These are phyloP conservation scores for Termitomyces eurrhizus DNA, from an alignment of 768 basidiomycete species.

Conservation along the genomic window DNA sequence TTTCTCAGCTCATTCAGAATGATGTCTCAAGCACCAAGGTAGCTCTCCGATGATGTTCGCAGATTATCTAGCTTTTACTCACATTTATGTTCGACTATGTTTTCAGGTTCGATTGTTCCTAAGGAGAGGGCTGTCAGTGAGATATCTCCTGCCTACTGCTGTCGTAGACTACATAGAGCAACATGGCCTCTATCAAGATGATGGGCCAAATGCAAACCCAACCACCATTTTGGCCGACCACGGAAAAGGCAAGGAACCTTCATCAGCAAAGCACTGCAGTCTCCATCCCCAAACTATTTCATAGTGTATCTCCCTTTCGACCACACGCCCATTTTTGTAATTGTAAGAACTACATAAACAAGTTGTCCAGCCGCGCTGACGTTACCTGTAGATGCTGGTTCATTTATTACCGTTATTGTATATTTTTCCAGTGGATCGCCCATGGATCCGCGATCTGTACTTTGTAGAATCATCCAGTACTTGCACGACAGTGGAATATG, in stretches of 20 bases:
- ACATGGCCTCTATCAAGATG: slow-evolving; percentile 72
- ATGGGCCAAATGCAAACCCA: slow-evolving; percentile 27
- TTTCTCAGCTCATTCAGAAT: slow-evolving; percentile 94
- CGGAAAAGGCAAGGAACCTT: slow-evolving; percentile 33
- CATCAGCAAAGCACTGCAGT: slow-evolving; percentile 24
- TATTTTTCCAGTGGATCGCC: slow-evolving; percentile 4
- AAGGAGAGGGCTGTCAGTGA: slow-evolving; percentile 74
- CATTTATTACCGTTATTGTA: slow-evolving; percentile 12
- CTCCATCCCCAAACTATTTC: slow-evolving; percentile 15
- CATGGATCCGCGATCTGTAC: slow-evolving; percentile 14
- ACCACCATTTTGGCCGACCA: slow-evolving; percentile 12
- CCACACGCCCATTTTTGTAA: neutral
- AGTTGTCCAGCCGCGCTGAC: neutral
- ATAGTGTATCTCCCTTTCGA: slow-evolving; percentile 8
- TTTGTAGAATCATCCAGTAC: slow-evolving; percentile 12
- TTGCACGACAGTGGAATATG: neutral
- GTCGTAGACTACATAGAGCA: slow-evolving; percentile 95
- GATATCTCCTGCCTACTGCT: slow-evolving; percentile 85
- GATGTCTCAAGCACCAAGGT: slow-evolving; percentile 95
- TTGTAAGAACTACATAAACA: neutral
- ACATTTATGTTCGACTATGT: neutral
- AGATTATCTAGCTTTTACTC: neutral
- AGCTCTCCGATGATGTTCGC: neutral
- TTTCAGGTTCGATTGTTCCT: slow-evolving; percentile 64
- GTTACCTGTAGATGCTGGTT: slow-evolving; percentile 5